phyloP scores from a whole-genome alignment of 169 alveolate species.

The Eimeria mitis region DNA sequence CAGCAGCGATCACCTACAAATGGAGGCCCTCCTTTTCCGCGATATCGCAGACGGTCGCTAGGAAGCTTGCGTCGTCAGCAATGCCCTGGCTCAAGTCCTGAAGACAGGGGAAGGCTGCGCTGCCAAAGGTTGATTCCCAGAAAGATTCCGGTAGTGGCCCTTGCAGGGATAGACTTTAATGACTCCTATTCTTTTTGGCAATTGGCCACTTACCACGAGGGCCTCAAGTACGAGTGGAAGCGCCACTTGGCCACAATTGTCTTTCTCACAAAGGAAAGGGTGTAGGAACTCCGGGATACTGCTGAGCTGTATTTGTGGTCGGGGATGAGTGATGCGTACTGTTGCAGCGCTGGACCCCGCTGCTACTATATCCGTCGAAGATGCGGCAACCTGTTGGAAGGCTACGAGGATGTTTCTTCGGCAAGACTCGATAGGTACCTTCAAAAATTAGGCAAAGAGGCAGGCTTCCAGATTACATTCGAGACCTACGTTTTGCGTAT shows the following conservation, averaged over 20 bases:
- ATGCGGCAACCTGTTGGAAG: background rate
- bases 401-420: slow-evolving; percentile 56
- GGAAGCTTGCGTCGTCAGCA: slow-evolving; percentile 44
- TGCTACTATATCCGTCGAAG: slow-evolving; percentile 45
- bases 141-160: background rate
- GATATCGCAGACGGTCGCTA: slow-evolving; percentile 55
- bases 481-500: background rate
- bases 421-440: slow-evolving; percentile 64
- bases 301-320: slow-evolving; percentile 2
- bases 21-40: slow-evolving; percentile 40
- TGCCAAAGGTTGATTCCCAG: background rate
- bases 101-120: background rate
- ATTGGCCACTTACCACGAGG: slow-evolving; percentile 22
- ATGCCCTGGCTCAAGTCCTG: slow-evolving; percentile 73
- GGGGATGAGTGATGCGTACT: slow-evolving; percentile 40
- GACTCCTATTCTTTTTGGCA: background rate
- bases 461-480: background rate
- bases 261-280: slow-evolving; percentile 35
- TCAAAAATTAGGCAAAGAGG: background rate
- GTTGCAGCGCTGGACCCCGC: slow-evolving; percentile 45
- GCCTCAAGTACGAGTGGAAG: slow-evolving; percentile 33
- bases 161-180: background rate
- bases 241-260: background rate
- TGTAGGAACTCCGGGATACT: slow-evolving; percentile 65
- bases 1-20: background rate